Base-by-base conservation (phyloP, 2,329 filamentous ascomycete species). In the Aspergillus carbonarius region DNA sequence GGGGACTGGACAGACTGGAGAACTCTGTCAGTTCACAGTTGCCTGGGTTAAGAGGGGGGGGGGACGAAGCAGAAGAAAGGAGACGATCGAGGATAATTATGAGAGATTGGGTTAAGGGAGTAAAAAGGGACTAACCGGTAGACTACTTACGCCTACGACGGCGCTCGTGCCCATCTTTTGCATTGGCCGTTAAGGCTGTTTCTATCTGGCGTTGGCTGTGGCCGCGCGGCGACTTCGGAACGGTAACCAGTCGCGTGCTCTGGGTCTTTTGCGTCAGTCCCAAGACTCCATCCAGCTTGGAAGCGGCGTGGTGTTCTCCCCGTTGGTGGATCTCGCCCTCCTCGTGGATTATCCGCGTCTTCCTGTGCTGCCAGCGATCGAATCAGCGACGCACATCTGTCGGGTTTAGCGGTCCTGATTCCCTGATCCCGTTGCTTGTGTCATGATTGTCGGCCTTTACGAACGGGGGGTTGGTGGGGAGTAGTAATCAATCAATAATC, bases 201-300 rank as follows among this genome's bases (percentile, higher is more conserved):
- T 17, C 44, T 47, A n/a, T 47, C 44, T n/a, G 44, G 25, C 44
- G 44, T 30, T 53, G 32, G 35, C 37, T 32, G 50, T 53, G 58
- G 51, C 58, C 58, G 58, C 58, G 58, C 60, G 60, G 53, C 57
- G 44, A 48, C 39, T 49, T 58, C 57, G 57, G 60, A 59, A 50
- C 48, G 44, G 60, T 56, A 61, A 59, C 54, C 60, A 54, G 49
- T 61, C 60, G 60, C 57, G 60, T 61, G 59, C 54, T 32, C 50
- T 50, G 47, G 47, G 32, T 52, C 39, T 57, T 40, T 57, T 57
- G 55, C 55, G 55, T 57, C 55, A 57, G 48, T 42, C 37, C 20
- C 42, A 27, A 49, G 30, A 32, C 15, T 27, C 42, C 42, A 46
- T 46, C 25, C 23, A 17, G 23, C 44, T 30, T 27, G 23, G 44